A percentile compares a stretch with the other conserved stretches of the same genome.
phyloP scores from a whole-genome alignment of 2,329 filamentous ascomycete species.

The Daldinia eschscholtzii region DNA sequence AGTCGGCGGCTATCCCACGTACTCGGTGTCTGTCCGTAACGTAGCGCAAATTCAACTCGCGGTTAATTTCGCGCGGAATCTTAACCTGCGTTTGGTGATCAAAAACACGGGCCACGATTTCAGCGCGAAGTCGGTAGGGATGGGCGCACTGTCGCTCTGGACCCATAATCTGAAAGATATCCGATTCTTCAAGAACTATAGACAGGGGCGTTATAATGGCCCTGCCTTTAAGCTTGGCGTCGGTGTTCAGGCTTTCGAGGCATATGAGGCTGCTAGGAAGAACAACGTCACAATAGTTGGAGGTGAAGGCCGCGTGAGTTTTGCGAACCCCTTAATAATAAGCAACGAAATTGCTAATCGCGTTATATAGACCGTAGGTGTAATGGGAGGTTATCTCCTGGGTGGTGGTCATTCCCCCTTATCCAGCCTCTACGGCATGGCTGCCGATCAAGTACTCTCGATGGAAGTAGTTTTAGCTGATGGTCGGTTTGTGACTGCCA shows the following conservation, averaged over 20 bases:
- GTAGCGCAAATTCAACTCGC: constrained; percentile 61
- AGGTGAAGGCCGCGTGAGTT: constrained; percentile 61
- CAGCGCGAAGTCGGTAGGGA: constrained; percentile 57
- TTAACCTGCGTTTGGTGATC: constrained; percentile 64
- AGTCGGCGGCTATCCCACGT: constrained; percentile 58
- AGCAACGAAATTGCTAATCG: constrained; percentile 20
- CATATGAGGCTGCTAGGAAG: constrained; percentile 64
- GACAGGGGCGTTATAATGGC: constrained; percentile 54
- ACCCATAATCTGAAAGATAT: constrained; percentile 55
- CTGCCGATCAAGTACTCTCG: constrained; percentile 63
- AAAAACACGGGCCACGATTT: constrained; percentile 68
- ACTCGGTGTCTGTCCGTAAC: constrained; percentile 57
- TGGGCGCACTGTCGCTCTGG: constrained; percentile 56
- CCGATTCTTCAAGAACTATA: constrained; percentile 53
- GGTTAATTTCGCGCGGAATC: constrained; percentile 60
- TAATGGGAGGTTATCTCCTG: constrained; percentile 59
- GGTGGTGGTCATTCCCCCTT: constrained; percentile 68
- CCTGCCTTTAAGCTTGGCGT: constrained; percentile 68
- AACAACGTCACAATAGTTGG: constrained; percentile 64
- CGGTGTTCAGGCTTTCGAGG: constrained; percentile 66
- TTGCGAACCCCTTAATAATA: background rate
- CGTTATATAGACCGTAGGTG: constrained; percentile 59
- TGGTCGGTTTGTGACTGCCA: constrained; percentile 58
- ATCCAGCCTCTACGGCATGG: constrained; percentile 62
- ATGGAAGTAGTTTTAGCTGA: constrained; percentile 62